A percentile compares a stretch with the other conserved stretches of the same genome.
Conservation (phyloP, 257 asterid species). For the Lithospermum erythrorhizon region DNA sequence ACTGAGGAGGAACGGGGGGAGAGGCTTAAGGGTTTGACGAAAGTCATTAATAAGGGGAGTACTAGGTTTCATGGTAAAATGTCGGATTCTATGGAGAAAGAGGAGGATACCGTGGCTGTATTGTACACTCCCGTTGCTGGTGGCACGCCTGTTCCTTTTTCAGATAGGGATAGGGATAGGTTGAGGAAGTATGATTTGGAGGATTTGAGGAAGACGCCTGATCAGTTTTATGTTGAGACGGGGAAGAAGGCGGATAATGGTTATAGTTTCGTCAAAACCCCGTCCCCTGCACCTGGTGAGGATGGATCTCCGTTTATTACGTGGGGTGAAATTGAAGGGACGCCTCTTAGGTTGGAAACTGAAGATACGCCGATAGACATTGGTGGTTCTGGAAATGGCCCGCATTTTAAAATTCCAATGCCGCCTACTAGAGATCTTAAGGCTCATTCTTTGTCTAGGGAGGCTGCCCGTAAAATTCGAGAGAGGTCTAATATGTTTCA, state of each 20-base stretch:
- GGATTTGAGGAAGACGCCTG: conserved; percentile 74
- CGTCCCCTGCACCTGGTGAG: conserved; percentile 91
- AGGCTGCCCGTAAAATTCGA: conserved; percentile 75
- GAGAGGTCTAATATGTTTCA: conserved; percentile 85
- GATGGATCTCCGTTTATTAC: conserved; percentile 87
- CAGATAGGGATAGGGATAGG: conserved; percentile 50
- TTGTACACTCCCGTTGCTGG: conserved; percentile 69
- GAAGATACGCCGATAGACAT: conserved; percentile 93
- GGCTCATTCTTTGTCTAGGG: conserved; percentile 87
- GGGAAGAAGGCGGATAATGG: conserved; percentile 83
- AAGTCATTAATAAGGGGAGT: conserved; percentile 58
- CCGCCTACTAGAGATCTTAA: conserved; percentile 83
- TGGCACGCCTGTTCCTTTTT: conserved; percentile 52
- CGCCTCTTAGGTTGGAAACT: conserved; percentile 77
- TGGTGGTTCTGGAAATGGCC: conserved; percentile 79
- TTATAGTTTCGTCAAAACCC: conserved; percentile 77
- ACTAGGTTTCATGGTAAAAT: conserved; percentile 70
- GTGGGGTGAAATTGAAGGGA: conserved; percentile 98
- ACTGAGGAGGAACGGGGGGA: conserved; percentile 63
- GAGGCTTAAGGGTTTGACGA: conserved; percentile 68
- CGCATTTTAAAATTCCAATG: conserved; percentile 75
- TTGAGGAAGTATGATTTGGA: conserved; percentile 77
- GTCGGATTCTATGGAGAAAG: conserved; percentile 36
- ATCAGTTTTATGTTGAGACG: conserved; percentile 55
- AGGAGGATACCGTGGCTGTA: conserved; percentile 47